Base-by-base conservation (phyloP, 371 early-diverging fungal genomes). In the Funneliformis caledonium region DNA sequence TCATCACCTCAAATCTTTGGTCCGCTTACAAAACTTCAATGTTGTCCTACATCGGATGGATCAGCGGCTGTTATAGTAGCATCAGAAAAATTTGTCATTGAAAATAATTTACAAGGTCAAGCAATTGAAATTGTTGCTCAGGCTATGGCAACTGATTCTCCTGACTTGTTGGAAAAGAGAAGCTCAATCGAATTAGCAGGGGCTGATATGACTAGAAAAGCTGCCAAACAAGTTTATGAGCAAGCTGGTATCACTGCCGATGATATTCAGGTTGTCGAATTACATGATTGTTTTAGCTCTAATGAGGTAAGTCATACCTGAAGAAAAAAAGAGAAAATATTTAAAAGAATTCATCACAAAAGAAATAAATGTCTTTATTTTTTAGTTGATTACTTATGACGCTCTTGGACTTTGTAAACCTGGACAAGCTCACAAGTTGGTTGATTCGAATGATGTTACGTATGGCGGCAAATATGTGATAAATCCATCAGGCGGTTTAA, bases 211-310 rank as follows among this genome's bases (percentile, higher is more conserved):
- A 93, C 93, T 33, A 87, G 92, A 67, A 85, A 86, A 50, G 95
- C 93, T 72, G 92, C 92, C 6, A 50, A 82, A 37, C 82, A 88
- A 14, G 91, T 90, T 31, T 91, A 85, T 83, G 74, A 85, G 74
- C 85, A 87, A 81, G 91, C 94, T 7, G 88, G 89, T 1, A 91
- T 93, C 67, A 87, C 89, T 70, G 79, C 91, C 37, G 84, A 86
- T 0, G 92, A 93, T 82, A 90, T 95, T 7, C 87, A 90, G 80
- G 93, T 94, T 10, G 87, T 93, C 65, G 95, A 95, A 82, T 86
- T 95, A 59, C 95, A 95, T 83, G 95, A 95, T 84, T 95, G 94
- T 85, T 95, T 93, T 86, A 91, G 92, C 26, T 92, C 93, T 67
- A 94, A 94, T 83, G 95, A 94, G 72, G 87, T 89, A 83, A 70